Evolutionary conservation across 2,329 filamentous ascomycete genomes (phyloP).

Genomic region (Hypoxylon sp.): DNA sequence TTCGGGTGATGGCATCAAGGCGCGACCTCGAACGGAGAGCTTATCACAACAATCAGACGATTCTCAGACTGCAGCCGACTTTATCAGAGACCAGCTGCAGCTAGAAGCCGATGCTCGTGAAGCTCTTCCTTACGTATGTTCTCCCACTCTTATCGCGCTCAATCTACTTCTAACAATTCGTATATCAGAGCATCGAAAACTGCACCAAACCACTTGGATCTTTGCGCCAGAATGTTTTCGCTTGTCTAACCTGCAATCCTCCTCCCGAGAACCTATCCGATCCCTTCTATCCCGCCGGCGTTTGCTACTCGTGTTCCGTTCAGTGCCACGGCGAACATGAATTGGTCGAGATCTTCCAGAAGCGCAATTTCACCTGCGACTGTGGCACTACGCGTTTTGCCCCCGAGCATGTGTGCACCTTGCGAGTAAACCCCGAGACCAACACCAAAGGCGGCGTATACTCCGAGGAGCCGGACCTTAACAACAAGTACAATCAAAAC

Average conservation of each 20-base stretch:
- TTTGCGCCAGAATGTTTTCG: slow-evolving; percentile 87
- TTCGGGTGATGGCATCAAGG: slow-evolving; percentile 19
- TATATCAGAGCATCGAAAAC: slow-evolving; percentile 82
- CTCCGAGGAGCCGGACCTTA: slow-evolving; percentile 74
- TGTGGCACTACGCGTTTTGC: slow-evolving; percentile 88
- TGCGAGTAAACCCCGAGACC: slow-evolving; percentile 77
- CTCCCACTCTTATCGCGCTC: not conserved
- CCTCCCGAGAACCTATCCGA: slow-evolving; percentile 70
- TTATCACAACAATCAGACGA: slow-evolving; percentile 65
- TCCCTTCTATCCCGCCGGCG: slow-evolving; percentile 76
- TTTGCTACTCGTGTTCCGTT: slow-evolving; percentile 97
- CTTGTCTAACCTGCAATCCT: slow-evolving; percentile 93
- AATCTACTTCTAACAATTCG: slow-evolving; percentile 18
- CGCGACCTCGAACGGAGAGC: slow-evolving; percentile 61
- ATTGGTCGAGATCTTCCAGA: slow-evolving; percentile 94
- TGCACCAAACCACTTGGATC: slow-evolving; percentile 92
- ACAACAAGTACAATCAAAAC: slow-evolving; percentile 95
- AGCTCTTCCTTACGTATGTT: slow-evolving; percentile 86
- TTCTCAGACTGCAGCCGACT: slow-evolving; percentile 80
- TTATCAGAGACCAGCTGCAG: slow-evolving; percentile 86
- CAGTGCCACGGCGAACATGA: slow-evolving; percentile 95
- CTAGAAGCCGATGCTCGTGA: slow-evolving; percentile 96
- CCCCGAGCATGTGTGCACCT: slow-evolving; percentile 71
- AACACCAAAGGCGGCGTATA: slow-evolving; percentile 80
- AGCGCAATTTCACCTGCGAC: slow-evolving; percentile 95